phyloP scores from a whole-genome alignment of 2,329 filamentous ascomycete genomes.

The Neofusicoccum parvum region DNA sequence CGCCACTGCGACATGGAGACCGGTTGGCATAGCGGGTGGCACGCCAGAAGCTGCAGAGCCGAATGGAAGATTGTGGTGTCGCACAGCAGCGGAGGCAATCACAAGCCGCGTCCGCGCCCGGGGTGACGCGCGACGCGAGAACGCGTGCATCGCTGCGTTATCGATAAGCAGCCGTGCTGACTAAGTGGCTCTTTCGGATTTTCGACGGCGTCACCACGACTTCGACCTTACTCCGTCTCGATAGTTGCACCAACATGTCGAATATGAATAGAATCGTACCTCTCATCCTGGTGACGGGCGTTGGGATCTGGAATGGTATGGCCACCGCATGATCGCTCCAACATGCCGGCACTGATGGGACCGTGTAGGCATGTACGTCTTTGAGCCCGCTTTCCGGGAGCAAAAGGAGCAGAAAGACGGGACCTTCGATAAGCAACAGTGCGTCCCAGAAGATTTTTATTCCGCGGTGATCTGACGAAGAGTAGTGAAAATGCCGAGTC shows the following conservation, averaged over 20 bases:
- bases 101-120: conserved; percentile 20
- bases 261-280: conserved; percentile 29
- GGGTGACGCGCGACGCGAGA: conserved; percentile 24
- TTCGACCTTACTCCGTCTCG: neutral
- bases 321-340: neutral
- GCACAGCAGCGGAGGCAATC: neutral
- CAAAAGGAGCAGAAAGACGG: conserved; percentile 30
- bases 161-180: conserved; percentile 12
- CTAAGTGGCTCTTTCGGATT: neutral
- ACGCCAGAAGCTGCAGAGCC: neutral
- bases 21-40: conserved; percentile 36
- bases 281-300: conserved; percentile 33
- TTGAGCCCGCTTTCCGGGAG: conserved; percentile 38
- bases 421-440: conserved; percentile 8
- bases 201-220: conserved; percentile 15
- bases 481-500: neutral
- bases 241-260: conserved; percentile 14
- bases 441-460: neutral
- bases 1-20: conserved; percentile 53
- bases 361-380: conserved; percentile 27
- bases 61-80: neutral
- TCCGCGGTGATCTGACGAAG: neutral
- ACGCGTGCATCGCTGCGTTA: neutral
- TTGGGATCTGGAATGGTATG: conserved; percentile 32
- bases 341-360: neutral